Conservation (phyloP, 371 early-diverging fungal genomes). For the Rhizopus arrhizus region DNA sequence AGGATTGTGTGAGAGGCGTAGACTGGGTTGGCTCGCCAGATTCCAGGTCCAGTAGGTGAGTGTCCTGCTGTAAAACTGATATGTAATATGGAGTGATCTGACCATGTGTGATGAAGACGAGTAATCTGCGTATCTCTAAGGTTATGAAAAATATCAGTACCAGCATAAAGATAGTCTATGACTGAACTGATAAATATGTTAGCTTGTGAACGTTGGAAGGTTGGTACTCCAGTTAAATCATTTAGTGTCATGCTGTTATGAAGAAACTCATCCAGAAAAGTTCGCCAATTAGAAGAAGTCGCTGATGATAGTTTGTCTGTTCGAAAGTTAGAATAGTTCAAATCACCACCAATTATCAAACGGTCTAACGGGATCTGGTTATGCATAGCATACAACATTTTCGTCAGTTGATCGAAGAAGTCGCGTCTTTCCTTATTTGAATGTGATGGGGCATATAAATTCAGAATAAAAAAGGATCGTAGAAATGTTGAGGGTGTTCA, state of each 20-base stretch:
- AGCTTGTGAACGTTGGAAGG: neutral
- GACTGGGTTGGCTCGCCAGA: constrained; percentile 18
- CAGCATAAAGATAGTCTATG: constrained; percentile 9
- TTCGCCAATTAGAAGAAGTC: neutral
- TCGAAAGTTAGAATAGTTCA: constrained; percentile 5
- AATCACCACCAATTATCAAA: constrained; percentile 9
- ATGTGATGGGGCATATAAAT: neutral
- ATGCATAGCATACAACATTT: neutral
- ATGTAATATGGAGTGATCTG: constrained; percentile 3
- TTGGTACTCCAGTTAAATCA: neutral
- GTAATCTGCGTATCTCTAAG: neutral
- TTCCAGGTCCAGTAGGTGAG: constrained; percentile 7
- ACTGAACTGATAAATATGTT: neutral
- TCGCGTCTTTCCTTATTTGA: neutral
- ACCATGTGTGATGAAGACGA: neutral
- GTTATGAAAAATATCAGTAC: neutral
- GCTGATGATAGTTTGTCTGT: neutral
- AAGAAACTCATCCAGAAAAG: neutral
- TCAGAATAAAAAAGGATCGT: too few species aligned
- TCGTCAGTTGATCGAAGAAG: neutral
- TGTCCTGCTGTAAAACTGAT: neutral
- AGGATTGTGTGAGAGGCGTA: neutral
- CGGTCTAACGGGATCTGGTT: neutral
- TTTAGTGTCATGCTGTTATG: neutral
- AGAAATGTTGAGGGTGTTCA: too few species aligned